Base-by-base conservation (phyloP, 768 basidiomycete genomes). In the Tricholomella constricta region DNA sequence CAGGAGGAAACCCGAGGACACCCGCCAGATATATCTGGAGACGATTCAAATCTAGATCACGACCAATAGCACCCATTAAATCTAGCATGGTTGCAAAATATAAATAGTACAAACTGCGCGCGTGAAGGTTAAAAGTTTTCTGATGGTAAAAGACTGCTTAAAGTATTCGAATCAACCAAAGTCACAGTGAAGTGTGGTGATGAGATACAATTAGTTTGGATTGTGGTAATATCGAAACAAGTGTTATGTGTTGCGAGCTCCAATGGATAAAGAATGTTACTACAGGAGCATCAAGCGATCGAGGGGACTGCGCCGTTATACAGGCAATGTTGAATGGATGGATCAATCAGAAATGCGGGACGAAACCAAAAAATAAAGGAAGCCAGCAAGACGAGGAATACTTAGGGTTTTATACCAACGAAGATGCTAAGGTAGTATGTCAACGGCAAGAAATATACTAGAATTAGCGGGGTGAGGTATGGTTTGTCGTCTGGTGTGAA, bases 401-500 rank as follows among this genome's bases (percentile, higher is more conserved):
- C 19, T 15, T 20, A 10, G 23, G 47, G 22, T 20, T 49, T 51
- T 49, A 50, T 51, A 48, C 50, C 36, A 36, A 52, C 45, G 44
- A 36, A 19, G 29, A 41, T 27, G 34, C 19, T 25, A 37, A 58
- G 31, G 46, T 49, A 44, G 29, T 31, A 37, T 51, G 56, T 48
- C 42, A 62, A 49, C 46, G 37, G 26, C 50, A 56, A 57, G 55
- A 57, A 53, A 52, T 56, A 60, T 45, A 45, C 46, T 60, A 57
- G 26, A 56, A 60, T 65, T 61, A 65, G 29, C 59, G 61, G 27
- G 64, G 60, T 20, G 62, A 53, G 42, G 64, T 57, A 48, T 59
- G 53, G 32, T 54, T 60, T 23, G 62, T 47, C 36, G 65, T 20
- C 42, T 63, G 68, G 48, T 70, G 69, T 1, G 70, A 66, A 26